Conservation (phyloP, 1,139 yeast genomes). For the Blastobotrys buckinghamii region DNA sequence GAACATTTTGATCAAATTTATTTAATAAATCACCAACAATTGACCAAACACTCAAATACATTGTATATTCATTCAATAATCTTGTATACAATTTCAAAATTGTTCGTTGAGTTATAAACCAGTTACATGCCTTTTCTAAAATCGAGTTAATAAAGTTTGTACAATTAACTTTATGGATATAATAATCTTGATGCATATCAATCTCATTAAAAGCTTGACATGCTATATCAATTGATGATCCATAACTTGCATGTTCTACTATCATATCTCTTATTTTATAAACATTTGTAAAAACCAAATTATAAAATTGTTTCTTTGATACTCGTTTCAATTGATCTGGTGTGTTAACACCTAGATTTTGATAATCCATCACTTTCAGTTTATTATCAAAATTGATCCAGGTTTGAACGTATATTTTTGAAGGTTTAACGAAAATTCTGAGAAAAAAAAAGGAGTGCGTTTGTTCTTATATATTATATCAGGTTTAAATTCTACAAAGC, state of each 20-base stretch:
- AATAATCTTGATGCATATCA: slow-evolving; percentile 62
- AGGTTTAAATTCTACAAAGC: too few relatives aligned
- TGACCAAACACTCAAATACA: not conserved
- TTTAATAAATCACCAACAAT: not conserved
- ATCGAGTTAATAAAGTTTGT: slow-evolving; percentile 10
- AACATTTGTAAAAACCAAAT: not conserved
- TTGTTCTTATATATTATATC: too few relatives aligned
- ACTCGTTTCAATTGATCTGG: not conserved
- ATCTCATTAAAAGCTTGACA: slow-evolving; percentile 48
- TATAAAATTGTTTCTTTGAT: not conserved
- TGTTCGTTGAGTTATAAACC: too few relatives aligned
- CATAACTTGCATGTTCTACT: not conserved
- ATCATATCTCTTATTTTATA: not conserved
- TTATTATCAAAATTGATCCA: too few relatives aligned
- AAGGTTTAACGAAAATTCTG: too few relatives aligned
- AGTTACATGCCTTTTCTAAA: slow-evolving; percentile 10
- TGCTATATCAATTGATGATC: slow-evolving; percentile 56
- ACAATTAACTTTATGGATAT: slow-evolving; percentile 61
- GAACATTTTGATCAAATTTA: not conserved
- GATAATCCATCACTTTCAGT: not conserved
- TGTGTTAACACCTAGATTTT: not conserved
- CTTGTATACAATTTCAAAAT: not conserved
- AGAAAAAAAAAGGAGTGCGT: too few relatives aligned
- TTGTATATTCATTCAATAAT: not conserved
- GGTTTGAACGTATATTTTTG: too few relatives aligned